Conservation (phyloP, 1,284 basidiomycete genomes). For the Vanrija sp. region DNA sequence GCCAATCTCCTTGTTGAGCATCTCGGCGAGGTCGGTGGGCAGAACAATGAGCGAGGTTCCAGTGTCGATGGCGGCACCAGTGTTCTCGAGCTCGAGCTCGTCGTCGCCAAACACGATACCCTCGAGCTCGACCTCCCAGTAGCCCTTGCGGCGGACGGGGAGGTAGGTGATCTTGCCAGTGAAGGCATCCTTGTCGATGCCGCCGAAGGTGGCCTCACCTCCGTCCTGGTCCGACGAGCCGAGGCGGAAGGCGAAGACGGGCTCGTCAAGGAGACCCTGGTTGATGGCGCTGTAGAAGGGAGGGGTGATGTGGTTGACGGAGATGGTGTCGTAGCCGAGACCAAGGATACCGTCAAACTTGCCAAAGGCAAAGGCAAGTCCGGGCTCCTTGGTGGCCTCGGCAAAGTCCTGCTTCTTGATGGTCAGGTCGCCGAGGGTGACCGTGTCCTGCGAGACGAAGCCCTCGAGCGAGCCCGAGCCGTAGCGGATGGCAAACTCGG, state of each 20-base stretch:
- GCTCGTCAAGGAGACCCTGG: constrained; percentile 72
- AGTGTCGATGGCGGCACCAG: constrained; percentile 91
- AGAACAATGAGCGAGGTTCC: constrained; percentile 60
- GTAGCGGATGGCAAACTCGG: constrained; percentile 88
- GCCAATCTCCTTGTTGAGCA: constrained; percentile 94
- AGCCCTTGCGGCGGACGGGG: constrained; percentile 91
- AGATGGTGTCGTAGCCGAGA: constrained; percentile 91
- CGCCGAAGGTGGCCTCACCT: constrained; percentile 91
- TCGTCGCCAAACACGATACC: constrained; percentile 81
- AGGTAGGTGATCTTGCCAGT: constrained; percentile 80
- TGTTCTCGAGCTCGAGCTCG: constrained; percentile 76
- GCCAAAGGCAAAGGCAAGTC: constrained; percentile 91
- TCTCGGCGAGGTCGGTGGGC: constrained; percentile 92
- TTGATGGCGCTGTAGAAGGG: constrained; percentile 95
- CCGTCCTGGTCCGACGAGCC: constrained; percentile 83
- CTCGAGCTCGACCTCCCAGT: constrained; percentile 97
- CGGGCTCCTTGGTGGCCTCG: constrained; percentile 94
- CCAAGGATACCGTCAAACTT: constrained; percentile 96
- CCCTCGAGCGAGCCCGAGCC: constrained; percentile 97
- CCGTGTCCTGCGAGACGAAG: constrained; percentile 80
- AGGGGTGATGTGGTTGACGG: constrained; percentile 85
- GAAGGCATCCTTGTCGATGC: constrained; percentile 76
- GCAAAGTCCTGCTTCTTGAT: constrained; percentile 85
- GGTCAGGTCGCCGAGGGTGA: constrained; percentile 78
- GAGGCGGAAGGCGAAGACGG: constrained; percentile 92